Evolutionary conservation across 129 eudicot genomes (phyloP), one percentile per base, ranked within the genome.

Genomic region (Arctium lappa): DNA sequence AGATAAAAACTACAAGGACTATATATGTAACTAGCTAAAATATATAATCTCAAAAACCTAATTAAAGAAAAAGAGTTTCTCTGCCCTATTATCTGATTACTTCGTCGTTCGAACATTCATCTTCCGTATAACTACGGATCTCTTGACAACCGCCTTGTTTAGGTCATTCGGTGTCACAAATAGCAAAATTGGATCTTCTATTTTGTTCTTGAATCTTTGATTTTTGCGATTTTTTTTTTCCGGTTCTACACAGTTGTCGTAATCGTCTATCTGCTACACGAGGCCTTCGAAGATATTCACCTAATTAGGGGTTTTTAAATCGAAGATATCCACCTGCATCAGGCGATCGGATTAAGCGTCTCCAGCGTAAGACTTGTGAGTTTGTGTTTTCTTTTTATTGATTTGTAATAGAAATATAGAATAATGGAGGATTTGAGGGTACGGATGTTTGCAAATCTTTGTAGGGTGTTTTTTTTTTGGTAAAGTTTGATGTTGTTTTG

Each of bases 11-110:
- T 36, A 36, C 74, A 77, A 77, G 86, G 82, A 74, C 38, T 36
- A 38, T 62, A 77, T 3, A 30, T 77, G 82, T 77, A 83, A 83
- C 36, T 77, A 83, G 7, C 66, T 39, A 69, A 82, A 83, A 31
- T 77, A 70, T 56, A 53, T 9, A 71, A 37, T 10, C 78, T 36
- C 2, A 30, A 56, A 71, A 77, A 77, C 82, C 78, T 77, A 77
- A 77, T 53, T 39, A 37, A 71, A 77, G 48, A n/a, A 40, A 81
- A 30, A 38, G 5, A 63, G 22, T 42, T 62, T 39, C 46, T 76
- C 39, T 76, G 73, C 86, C 86, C 82, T 69, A 76, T 83, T 76
- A 76, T 69, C 77, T 66, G 66, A n/a, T 74, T 32, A 16, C 76
- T 44, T 82, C 60, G 56, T 77, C 82, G 44, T 77, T n/a, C 32